Conservation (phyloP, 176 grass and related monocot species). For the Oryza coarctata region DNA sequence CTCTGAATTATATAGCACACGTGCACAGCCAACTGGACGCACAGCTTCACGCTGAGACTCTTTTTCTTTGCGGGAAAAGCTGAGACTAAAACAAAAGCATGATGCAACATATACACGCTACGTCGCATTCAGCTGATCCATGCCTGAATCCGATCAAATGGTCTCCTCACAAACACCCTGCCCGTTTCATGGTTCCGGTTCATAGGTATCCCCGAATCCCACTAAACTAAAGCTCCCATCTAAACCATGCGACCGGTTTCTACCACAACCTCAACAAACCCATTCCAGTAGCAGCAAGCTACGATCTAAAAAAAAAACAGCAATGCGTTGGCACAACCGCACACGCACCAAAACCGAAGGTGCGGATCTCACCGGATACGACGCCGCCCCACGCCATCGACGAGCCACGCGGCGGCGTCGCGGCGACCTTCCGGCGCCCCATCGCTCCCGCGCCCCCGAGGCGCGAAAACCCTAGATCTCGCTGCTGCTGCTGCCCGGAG, state of each 20-base stretch:
- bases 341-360: not conserved
- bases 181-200: not conserved
- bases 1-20: not conserved
- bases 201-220: not conserved
- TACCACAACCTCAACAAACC: not conserved
- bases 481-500: not conserved
- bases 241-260: not conserved
- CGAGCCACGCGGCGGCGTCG: constrained; percentile 28
- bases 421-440: constrained; percentile 37
- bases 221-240: not conserved
- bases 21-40: too few relatives aligned
- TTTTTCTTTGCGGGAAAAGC: not conserved
- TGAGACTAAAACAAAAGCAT: not conserved
- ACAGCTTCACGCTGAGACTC: not conserved
- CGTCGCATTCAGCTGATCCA: not conserved
- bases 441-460: constrained; percentile 14
- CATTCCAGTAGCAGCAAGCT: not conserved
- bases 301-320: constrained; percentile 5
- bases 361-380: constrained; percentile 51
- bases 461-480: constrained; percentile 55
- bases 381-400: constrained; percentile 20
- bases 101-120: not conserved
- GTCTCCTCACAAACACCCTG: not conserved
- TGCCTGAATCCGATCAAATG: not conserved
- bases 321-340: not conserved